A percentile compares a stretch with the other conserved stretches of the same genome.
Evolutionary conservation across 345 rosid genomes (phyloP).

Genomic region (Hibiscus trionum): DNA sequence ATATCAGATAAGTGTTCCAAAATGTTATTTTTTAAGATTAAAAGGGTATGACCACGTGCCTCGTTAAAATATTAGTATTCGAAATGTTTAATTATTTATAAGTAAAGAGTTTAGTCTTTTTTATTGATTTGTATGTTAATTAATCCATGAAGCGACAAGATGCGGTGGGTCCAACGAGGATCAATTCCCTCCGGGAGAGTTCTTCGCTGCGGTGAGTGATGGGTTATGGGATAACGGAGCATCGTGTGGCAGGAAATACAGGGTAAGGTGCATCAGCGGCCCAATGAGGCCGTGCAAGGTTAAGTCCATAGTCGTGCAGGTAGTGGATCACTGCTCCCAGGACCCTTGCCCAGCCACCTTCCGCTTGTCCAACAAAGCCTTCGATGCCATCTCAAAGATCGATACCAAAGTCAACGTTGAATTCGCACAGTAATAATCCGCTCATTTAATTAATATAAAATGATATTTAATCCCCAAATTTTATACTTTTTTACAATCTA

Average conservation of each 20-base stretch:
- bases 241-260: constrained; percentile 22
- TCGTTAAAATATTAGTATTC: too few species aligned
- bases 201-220: constrained; percentile 23
- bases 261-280: constrained; percentile 33
- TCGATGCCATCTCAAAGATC: constrained; percentile 19
- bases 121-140: neutral
- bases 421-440: constrained; percentile 17
- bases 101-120: too few species aligned
- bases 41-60: too few species aligned
- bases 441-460: too few species aligned
- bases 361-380: constrained; percentile 22
- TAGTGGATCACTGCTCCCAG: constrained; percentile 18
- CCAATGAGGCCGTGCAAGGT: constrained; percentile 25
- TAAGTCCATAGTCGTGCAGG: constrained; percentile 14
- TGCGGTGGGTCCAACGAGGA: constrained; percentile 17
- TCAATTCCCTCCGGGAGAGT: constrained; percentile 23
- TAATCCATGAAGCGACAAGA: constrained; percentile 19
- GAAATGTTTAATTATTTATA: too few species aligned
- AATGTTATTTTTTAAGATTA: too few species aligned
- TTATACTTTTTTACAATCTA: too few species aligned
- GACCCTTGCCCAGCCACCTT: constrained; percentile 25
- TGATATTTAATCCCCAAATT: too few species aligned
- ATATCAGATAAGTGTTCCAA: too few species aligned
- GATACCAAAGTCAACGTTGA: constrained; percentile 23
- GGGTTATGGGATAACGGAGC: constrained; percentile 37